Evolutionary conservation across 352 stramenopile species (phyloP).

Genomic region (Pythium dissotocum): DNA sequence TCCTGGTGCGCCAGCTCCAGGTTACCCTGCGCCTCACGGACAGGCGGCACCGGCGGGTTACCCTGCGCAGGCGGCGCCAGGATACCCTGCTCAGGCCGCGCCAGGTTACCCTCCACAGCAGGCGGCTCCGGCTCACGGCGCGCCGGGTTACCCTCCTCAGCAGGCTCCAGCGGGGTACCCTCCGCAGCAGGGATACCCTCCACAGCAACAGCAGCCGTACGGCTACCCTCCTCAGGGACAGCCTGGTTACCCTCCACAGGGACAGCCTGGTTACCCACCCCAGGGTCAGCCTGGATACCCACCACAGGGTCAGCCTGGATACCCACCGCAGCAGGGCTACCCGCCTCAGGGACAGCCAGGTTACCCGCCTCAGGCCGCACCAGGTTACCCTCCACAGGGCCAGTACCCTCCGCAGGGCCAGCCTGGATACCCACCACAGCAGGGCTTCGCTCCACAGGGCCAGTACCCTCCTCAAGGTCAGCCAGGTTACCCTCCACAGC

Average conservation of each 20-base stretch:
- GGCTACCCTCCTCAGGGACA: slow-evolving; percentile 24
- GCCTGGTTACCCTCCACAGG: slow-evolving; percentile 15
- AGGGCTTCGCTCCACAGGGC: background rate
- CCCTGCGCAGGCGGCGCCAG: slow-evolving; percentile 8
- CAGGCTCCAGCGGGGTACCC: slow-evolving; percentile 25
- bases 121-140: slow-evolving; percentile 14
- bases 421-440: slow-evolving; percentile 4
- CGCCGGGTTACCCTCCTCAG: slow-evolving; percentile 30
- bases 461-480: slow-evolving; percentile 23
- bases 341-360: slow-evolving; percentile 1
- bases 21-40: slow-evolving; percentile 15
- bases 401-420: slow-evolving; percentile 22
- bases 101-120: slow-evolving; percentile 31
- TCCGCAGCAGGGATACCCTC: slow-evolving; percentile 19
- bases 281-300: slow-evolving; percentile 10
- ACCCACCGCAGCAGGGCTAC: slow-evolving; percentile 6
- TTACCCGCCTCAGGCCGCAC: slow-evolving; percentile 31
- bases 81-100: slow-evolving; percentile 28
- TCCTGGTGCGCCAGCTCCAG: slow-evolving; percentile 12
- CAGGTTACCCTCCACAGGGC: slow-evolving; percentile 26
- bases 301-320: slow-evolving; percentile 2
- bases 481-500: slow-evolving; percentile 16
- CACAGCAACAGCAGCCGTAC: background rate
- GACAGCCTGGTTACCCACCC: slow-evolving; percentile 12
- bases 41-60: slow-evolving; percentile 3